Conservation (phyloP, 192 early-diverging fungal genomes). For the Coemansia umbellata region DNA sequence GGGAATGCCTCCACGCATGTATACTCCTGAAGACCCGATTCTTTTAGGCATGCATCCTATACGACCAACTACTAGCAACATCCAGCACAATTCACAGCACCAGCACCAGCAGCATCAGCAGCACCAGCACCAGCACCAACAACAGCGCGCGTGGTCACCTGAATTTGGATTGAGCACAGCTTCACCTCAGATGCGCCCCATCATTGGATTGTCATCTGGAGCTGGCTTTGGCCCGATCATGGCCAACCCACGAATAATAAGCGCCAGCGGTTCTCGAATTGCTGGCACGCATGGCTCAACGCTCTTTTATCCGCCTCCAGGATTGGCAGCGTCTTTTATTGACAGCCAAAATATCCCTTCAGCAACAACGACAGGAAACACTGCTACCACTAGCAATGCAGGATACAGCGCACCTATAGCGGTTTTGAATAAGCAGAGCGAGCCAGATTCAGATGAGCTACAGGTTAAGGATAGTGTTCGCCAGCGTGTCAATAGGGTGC, state of each 20-base stretch:
- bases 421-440: neutral
- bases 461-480: conserved; percentile 49
- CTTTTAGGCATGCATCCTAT: neutral
- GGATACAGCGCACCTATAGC: neutral
- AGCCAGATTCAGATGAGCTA: conserved; percentile 21
- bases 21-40: conserved; percentile 30
- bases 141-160: conserved; percentile 26
- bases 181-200: conserved; percentile 38
- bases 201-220: conserved; percentile 27
- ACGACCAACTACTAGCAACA: neutral
- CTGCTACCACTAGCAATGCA: neutral
- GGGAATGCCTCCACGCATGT: conserved; percentile 33
- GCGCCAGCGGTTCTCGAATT: conserved; percentile 3
- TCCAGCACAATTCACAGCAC: neutral
- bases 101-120: neutral
- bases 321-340: conserved; percentile 1
- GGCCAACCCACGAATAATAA: conserved; percentile 13
- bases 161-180: conserved; percentile 4
- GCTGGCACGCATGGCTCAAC: conserved; percentile 3
- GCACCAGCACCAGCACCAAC: conserved; percentile 4
- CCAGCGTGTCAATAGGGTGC: conserved; percentile 42
- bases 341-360: neutral
- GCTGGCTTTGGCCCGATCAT: conserved; percentile 18
- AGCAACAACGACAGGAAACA: neutral
- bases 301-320: conserved; percentile 1